Conservation (phyloP, 495 filamentous ascomycete species). For the Penicillium desertorum region DNA sequence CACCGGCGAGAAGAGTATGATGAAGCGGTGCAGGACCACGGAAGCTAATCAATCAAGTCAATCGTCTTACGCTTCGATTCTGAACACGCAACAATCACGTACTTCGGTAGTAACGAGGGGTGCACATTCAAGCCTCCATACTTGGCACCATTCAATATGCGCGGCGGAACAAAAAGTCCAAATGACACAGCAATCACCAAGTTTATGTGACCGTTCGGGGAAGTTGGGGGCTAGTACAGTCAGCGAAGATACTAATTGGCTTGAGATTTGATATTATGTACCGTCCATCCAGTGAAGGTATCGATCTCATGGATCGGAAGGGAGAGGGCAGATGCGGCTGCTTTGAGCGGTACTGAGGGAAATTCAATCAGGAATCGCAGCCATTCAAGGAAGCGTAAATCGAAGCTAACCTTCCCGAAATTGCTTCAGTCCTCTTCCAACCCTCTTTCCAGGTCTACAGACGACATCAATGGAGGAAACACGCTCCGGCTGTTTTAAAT, state of each 20-base stretch:
- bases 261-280: conserved; percentile 32
- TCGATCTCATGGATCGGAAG: conserved; percentile 73
- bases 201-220: conserved; percentile 59
- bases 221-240: conserved; percentile 53
- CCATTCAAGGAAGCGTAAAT: conserved; percentile 1
- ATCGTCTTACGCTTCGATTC: not conserved
- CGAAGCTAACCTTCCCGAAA: conserved; percentile 65
- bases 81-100: conserved; percentile 22
- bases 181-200: conserved; percentile 96
- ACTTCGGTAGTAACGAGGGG: conserved; percentile 90
- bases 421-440: conserved; percentile 69
- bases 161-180: conserved; percentile 79
- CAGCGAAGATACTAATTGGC: conserved; percentile 12
- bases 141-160: conserved; percentile 63
- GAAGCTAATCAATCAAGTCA: conserved; percentile 50
- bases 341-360: conserved; percentile 69
- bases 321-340: conserved; percentile 57
- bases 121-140: conserved; percentile 95
- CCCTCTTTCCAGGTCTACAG: conserved; percentile 70
- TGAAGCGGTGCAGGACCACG: conserved; percentile 76
- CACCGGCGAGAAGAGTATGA: conserved; percentile 65
- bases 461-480: conserved; percentile 88
- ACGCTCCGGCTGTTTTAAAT: conserved; percentile 48
- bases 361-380: conserved; percentile 14
- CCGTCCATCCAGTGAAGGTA: conserved; percentile 79